phyloP scores from a whole-genome alignment of 768 basidiomycete genomes.

The Boletellus emodensis region DNA sequence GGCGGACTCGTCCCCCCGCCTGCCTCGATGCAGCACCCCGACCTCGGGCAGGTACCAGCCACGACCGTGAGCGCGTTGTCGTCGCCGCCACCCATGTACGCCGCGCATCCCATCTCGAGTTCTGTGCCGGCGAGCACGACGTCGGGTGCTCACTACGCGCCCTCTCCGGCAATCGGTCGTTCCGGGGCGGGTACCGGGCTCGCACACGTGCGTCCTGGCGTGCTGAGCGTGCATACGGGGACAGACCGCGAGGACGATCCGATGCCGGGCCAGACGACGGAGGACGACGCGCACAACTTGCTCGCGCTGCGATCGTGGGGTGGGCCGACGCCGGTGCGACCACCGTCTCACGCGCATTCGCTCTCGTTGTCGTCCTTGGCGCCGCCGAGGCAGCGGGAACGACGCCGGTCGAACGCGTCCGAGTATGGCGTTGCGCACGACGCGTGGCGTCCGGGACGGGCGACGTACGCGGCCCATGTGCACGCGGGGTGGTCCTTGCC shows the following conservation, averaged over 20 bases:
- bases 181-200: no score
- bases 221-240: no score
- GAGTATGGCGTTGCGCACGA: conserved; percentile 4
- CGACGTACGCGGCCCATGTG: conserved; percentile 14
- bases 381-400: not conserved
- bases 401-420: conserved; percentile 11
- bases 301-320: conserved; percentile 15
- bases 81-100: not conserved
- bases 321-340: conserved; percentile 17
- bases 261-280: conserved; percentile 2
- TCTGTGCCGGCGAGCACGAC: conserved; percentile 42
- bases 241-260: no score
- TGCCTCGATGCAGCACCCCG: conserved; percentile 12
- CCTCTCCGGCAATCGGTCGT: conserved; percentile 14
- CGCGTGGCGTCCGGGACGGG: not conserved
- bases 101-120: conserved; percentile 38
- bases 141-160: not conserved
- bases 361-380: not conserved
- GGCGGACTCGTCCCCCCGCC: conserved; percentile 63
- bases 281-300: conserved; percentile 27
- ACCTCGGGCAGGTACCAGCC: conserved; percentile 14
- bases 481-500: conserved; percentile 54
- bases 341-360: conserved; percentile 1
- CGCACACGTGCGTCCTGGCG: no score
- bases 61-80: not conserved